phyloP scores from a whole-genome alignment of 768 basidiomycete genomes.

The Podaxis sp. region DNA sequence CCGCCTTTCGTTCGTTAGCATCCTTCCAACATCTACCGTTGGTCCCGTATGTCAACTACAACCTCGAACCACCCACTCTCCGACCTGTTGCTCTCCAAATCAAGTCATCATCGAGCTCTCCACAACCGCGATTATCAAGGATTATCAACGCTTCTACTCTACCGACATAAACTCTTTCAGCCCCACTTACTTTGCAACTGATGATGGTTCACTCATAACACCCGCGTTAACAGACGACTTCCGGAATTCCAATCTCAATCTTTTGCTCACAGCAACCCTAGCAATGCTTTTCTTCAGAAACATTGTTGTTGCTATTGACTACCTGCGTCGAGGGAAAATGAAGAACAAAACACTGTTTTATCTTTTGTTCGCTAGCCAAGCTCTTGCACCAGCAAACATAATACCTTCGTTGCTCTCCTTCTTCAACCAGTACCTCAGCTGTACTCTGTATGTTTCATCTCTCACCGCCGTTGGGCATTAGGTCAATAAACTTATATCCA shows the following conservation, averaged over 20 bases:
- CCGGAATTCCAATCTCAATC: slow-evolving; percentile 31
- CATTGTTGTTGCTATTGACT: slow-evolving; percentile 43
- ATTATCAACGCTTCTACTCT: slow-evolving; percentile 41
- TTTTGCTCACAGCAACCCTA: slow-evolving; percentile 47
- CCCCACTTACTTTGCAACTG: slow-evolving; percentile 40
- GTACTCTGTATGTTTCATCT: slow-evolving; percentile 37
- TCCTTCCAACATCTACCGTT: slow-evolving; percentile 12
- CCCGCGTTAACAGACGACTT: slow-evolving; percentile 42
- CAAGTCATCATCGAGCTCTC: slow-evolving; percentile 46
- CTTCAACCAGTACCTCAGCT: slow-evolving; percentile 36
- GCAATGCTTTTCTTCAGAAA: slow-evolving; percentile 50
- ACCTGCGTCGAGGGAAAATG: slow-evolving; percentile 48
- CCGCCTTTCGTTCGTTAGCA: slow-evolving; percentile 5
- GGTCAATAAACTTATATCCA: slow-evolving; percentile 2
- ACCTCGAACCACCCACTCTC: slow-evolving; percentile 29
- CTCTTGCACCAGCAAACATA: slow-evolving; percentile 42
- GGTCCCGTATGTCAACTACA: slow-evolving; percentile 17
- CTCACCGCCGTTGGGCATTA: neutral
- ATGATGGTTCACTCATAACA: slow-evolving; percentile 58
- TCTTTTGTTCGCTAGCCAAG: slow-evolving; percentile 49
- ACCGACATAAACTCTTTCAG: slow-evolving; percentile 39
- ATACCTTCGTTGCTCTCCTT: slow-evolving; percentile 42
- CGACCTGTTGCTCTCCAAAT: slow-evolving; percentile 32
- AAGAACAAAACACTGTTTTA: slow-evolving; percentile 59
- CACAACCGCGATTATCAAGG: slow-evolving; percentile 43